Evolutionary conservation across 2,329 filamentous ascomycete genomes (phyloP), one percentile per base, ranked within the genome.

Genomic region (Exophiala oligosperma): DNA sequence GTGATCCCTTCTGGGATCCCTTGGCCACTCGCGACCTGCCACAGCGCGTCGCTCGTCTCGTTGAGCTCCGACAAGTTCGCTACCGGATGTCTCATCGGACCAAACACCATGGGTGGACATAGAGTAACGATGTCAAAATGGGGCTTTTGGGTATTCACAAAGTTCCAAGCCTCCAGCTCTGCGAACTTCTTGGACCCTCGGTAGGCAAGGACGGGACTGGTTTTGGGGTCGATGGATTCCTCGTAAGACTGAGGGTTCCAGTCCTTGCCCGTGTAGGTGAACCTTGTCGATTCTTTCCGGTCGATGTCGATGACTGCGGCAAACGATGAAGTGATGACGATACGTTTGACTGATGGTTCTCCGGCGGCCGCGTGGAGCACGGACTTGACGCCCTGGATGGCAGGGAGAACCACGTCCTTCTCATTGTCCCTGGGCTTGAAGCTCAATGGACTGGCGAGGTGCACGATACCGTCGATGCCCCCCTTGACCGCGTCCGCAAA

Each of bases 371-470:
- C 81, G 64, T 82, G 84, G 60, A 87, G 70, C 53, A 87, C 81
- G 12, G 83, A 83, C 0, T 81, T 84, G 0, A 84, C 87, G 52
- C 84, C 84, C 63, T 85, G 84, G 61, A 86, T 76, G 3, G 84
- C 84, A 17, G 83, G 82, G 60, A 85, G 82, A 26, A 84, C 71
- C 9, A 84, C 70, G 54, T 76, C 75, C 67, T 86, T 84, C 66
- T 91, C 78, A 21, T 87, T 83, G 64, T 86, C 80, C 29, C 89
- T 85, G 54, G 94, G 84, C 35, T 87, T 87, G 69, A 86, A 82
- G 66, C 88, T 86, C 75, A 90, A 92, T 0, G 90, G 89, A 0
- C 83, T 86, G 2, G 88, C 88, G 4, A 87, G 89, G 71, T 91
- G 87, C 52, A 91, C 79, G 50, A 93, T 87, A 49, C 82, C 85